phyloP scores from a whole-genome alignment of 139 green algal species.

The Ettlia oleoabundans region DNA sequence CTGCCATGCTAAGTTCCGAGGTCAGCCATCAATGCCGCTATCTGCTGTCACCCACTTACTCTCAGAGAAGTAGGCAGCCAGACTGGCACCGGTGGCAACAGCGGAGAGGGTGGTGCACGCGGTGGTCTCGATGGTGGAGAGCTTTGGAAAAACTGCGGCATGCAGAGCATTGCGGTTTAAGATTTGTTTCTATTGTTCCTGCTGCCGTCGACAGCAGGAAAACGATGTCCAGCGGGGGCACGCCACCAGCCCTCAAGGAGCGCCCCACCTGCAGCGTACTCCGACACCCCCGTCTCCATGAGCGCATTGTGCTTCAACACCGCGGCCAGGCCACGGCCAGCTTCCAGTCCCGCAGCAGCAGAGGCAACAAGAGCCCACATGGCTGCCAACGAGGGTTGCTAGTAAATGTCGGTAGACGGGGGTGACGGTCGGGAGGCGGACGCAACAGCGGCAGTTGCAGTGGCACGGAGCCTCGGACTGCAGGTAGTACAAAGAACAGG shows the following conservation, averaged over 20 bases:
- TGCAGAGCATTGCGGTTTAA: background rate
- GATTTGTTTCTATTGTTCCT: background rate
- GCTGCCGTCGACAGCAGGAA: no score
- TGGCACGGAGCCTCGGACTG: no score
- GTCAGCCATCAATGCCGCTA: background rate
- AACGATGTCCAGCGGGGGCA: no score
- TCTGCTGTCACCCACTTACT: background rate
- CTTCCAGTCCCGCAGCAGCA: constrained; percentile 17
- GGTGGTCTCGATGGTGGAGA: background rate
- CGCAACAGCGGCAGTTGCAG: no score
- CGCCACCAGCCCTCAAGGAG: no score
- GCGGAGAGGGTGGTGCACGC: constrained; percentile 14
- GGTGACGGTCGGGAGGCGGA: no score
- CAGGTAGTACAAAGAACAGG: no score
- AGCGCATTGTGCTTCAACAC: constrained; percentile 21
- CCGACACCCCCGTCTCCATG: background rate
- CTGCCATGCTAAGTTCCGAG: background rate
- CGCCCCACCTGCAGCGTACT: constrained; percentile 12
- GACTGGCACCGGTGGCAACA: constrained; percentile 12
- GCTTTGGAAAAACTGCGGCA: background rate
- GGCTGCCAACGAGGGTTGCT: no score
- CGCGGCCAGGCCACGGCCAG: constrained; percentile 14
- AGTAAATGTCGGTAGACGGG: no score
- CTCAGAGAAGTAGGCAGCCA: constrained; percentile 28
- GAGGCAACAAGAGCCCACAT: constrained; percentile 23